phyloP scores from a whole-genome alignment of 768 basidiomycete genomes.

The Sarcodon aspratus region DNA sequence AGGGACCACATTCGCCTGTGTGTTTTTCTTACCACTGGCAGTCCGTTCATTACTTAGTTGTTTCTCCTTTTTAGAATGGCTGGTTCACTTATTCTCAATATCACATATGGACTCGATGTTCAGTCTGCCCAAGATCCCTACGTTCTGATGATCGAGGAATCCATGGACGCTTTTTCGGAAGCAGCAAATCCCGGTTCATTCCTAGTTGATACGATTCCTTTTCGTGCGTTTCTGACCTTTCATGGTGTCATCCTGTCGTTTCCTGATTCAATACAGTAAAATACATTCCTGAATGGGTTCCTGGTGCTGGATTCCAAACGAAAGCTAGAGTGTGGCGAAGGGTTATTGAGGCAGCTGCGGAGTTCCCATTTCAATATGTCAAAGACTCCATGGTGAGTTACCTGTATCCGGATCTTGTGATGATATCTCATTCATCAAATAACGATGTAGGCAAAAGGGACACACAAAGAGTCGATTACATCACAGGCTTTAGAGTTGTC shows the following conservation, averaged over 20 bases:
- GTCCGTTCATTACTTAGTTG: neutral
- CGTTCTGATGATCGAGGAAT: neutral
- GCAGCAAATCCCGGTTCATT: neutral
- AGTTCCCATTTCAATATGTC: slow-evolving; percentile 7
- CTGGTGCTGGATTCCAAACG: slow-evolving; percentile 9
- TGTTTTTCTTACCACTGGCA: neutral
- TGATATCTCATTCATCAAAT: neutral
- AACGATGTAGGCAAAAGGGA: neutral
- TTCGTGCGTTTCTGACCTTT: neutral
- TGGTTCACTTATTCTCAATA: neutral
- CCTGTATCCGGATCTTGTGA: neutral
- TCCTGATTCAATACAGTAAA: slow-evolving; percentile 2
- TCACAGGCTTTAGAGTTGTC: slow-evolving; percentile 34
- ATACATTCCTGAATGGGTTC: slow-evolving; percentile 11
- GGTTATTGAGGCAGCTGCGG: slow-evolving; percentile 3
- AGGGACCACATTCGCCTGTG: neutral
- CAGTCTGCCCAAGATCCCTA: neutral
- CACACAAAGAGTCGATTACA: neutral
- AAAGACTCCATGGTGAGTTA: slow-evolving; percentile 33
- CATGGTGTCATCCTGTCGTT: neutral
- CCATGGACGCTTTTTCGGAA: neutral
- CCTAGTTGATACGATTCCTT: neutral
- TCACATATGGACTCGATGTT: neutral
- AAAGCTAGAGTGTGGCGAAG: slow-evolving; percentile 1
- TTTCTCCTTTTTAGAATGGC: neutral